Evolutionary conservation across 202 grass and related monocot genomes (phyloP).

Genomic region (Elaeis oleifera): DNA sequence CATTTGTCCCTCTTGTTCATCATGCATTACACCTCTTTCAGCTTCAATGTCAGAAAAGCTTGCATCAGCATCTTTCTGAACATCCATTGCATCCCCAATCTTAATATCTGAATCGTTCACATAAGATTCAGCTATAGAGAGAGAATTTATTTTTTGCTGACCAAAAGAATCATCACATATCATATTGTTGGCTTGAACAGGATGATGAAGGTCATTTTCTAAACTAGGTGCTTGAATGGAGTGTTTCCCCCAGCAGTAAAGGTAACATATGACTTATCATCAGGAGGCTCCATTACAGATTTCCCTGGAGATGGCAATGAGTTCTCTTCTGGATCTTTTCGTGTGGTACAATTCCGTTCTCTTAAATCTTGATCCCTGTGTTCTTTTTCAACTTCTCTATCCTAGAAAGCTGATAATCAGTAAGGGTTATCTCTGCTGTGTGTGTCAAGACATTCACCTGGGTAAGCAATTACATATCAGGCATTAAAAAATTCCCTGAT

Average conservation of each 20-base stretch:
- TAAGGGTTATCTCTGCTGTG: slow-evolving; percentile 29
- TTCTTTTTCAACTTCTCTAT: slow-evolving; percentile 38
- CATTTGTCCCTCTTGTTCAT: slow-evolving; percentile 12
- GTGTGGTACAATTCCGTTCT: slow-evolving; percentile 23
- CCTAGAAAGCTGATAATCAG: slow-evolving; percentile 1
- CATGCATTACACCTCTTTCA: not conserved
- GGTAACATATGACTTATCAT: too few relatives aligned
- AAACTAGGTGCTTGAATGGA: slow-evolving; percentile 6
- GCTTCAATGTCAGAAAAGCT: slow-evolving; percentile 1
- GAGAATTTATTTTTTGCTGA: not conserved
- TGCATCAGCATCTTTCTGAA: not conserved
- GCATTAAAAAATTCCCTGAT: not conserved
- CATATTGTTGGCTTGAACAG: not conserved
- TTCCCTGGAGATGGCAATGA: slow-evolving; percentile 8
- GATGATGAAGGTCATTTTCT: slow-evolving; percentile 1
- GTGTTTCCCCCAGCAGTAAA: too few relatives aligned
- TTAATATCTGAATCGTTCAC: too few relatives aligned
- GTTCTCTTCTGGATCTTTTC: not conserved
- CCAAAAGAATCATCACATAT: slow-evolving; percentile 9
- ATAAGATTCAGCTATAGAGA: not conserved
- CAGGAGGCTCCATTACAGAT: slow-evolving; percentile 6
- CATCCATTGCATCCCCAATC: not conserved
- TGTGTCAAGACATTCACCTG: slow-evolving; percentile 78
- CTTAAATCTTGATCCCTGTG: slow-evolving; percentile 45
- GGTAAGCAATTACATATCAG: slow-evolving; percentile 9